phyloP scores from a whole-genome alignment of 1,139 yeast species.

The Lodderomyces pseudojiufengensis region DNA sequence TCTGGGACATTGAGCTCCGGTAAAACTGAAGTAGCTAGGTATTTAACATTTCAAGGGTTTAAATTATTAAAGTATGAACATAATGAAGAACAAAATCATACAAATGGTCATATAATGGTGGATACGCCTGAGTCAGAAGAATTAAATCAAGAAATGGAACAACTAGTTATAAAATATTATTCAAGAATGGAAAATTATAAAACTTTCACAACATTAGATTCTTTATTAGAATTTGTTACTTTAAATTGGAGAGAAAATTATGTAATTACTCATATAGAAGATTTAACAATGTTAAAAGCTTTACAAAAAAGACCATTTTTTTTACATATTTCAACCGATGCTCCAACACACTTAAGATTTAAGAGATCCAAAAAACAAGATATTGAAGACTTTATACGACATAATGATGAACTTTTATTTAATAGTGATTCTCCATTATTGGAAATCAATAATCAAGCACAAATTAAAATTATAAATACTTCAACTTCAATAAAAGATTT shows the following conservation, averaged over 20 bases:
- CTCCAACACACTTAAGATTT: slow-evolving; percentile 59
- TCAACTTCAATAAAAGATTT: slow-evolving; percentile 46
- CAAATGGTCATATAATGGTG: not conserved
- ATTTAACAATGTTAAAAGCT: slow-evolving; percentile 40
- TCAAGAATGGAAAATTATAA: slow-evolving; percentile 15
- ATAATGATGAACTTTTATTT: slow-evolving; percentile 45
- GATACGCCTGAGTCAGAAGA: slow-evolving; percentile 7
- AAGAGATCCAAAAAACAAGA: slow-evolving; percentile 27
- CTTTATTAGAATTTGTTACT: slow-evolving; percentile 63
- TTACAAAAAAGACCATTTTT: slow-evolving; percentile 80
- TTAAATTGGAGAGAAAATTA: slow-evolving; percentile 61
- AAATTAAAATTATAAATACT: slow-evolving; percentile 60
- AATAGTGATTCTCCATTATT: slow-evolving; percentile 36
- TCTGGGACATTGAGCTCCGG: slow-evolving; percentile 75
- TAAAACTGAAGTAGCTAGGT: slow-evolving; percentile 59
- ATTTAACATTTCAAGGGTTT: slow-evolving; percentile 58
- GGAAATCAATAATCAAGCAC: slow-evolving; percentile 54
- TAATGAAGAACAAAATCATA: slow-evolving; percentile 2
- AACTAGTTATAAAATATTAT: slow-evolving; percentile 2
- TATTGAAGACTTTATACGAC: slow-evolving; percentile 41
- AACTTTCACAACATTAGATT: slow-evolving; percentile 34
- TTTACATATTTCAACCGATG: slow-evolving; percentile 75
- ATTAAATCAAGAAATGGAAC: slow-evolving; percentile 5
- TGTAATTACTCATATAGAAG: slow-evolving; percentile 54
- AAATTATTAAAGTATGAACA: slow-evolving; percentile 22